Conservation (phyloP, 139 green algal genomes). For the Coelastrella sp. region DNA sequence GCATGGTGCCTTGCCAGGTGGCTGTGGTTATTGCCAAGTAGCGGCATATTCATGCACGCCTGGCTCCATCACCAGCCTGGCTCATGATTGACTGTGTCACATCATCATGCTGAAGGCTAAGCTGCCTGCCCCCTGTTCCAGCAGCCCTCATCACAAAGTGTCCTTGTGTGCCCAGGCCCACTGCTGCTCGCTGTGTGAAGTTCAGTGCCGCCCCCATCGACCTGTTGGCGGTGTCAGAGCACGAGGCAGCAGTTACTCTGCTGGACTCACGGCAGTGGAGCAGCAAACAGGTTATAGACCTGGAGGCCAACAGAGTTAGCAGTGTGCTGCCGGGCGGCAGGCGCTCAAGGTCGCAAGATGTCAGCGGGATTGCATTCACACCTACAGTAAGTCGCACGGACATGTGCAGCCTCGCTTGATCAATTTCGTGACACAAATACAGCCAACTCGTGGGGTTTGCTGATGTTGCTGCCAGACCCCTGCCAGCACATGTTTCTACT, state of each 20-base stretch:
- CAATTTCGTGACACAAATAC: background rate
- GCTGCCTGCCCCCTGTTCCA: background rate
- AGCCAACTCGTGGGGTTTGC: no score
- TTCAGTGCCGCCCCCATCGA: conserved; percentile 59
- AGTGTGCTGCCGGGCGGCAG: background rate
- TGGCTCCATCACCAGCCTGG: no score
- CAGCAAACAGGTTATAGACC: conserved; percentile 3
- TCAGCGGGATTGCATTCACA: conserved; percentile 53
- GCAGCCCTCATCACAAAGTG: background rate
- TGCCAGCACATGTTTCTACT: no score
- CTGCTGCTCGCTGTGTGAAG: conserved; percentile 65
- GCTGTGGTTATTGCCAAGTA: no score
- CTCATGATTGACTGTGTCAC: background rate
- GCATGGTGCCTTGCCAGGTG: no score
- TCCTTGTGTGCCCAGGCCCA: background rate
- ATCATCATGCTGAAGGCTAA: background rate
- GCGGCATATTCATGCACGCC: no score
- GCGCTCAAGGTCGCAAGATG: background rate
- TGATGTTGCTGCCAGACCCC: no score
- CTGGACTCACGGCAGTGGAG: conserved; percentile 50
- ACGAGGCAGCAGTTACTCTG: conserved; percentile 44
- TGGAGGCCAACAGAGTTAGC: background rate
- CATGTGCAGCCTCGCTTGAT: background rate
- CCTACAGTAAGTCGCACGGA: conserved; percentile 30
- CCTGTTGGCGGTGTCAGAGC: conserved; percentile 68